These are phyloP conservation scores for Tympanopsis confertula DNA, from an alignment of 2,329 filamentous ascomycete genomes.

Conservation along the genomic window DNA sequence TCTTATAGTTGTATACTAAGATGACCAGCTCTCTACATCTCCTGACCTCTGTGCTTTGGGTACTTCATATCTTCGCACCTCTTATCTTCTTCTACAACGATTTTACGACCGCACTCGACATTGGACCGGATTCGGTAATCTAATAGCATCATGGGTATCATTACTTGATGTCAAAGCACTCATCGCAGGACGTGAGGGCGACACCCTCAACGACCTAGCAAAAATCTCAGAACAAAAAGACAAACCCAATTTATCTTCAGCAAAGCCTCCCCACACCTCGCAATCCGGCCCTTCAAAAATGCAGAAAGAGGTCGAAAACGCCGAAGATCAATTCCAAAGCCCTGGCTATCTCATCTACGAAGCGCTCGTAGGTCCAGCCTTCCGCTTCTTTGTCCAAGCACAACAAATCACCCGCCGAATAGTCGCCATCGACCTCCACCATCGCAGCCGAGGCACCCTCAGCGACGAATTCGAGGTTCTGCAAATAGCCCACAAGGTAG, in stretches of 20 bases:
- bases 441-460: constrained; percentile 21
- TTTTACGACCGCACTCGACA: constrained; percentile 12
- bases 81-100: neutral
- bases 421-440: constrained; percentile 19
- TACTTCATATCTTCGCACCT: constrained; percentile 2
- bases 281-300: neutral
- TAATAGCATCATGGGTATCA: constrained; percentile 18
- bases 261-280: neutral
- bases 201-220: constrained; percentile 15
- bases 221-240: constrained; percentile 7
- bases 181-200: constrained; percentile 20
- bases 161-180: constrained; percentile 20
- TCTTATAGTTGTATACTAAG: constrained; percentile 7
- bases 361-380: constrained; percentile 15
- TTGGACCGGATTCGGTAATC: constrained; percentile 14
- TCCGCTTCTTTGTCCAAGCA: constrained; percentile 17
- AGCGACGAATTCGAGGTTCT: constrained; percentile 23
- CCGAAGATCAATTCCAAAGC: constrained; percentile 8
- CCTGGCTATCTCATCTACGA: constrained; percentile 17
- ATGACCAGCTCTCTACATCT: constrained; percentile 10
- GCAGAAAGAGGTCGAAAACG: constrained; percentile 3
- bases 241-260: neutral
- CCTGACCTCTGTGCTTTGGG: constrained; percentile 12
- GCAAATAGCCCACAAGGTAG: constrained; percentile 19
- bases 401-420: constrained; percentile 20